Conservation (phyloP, 345 rosid genomes). For the Carallia pectinifolia region DNA sequence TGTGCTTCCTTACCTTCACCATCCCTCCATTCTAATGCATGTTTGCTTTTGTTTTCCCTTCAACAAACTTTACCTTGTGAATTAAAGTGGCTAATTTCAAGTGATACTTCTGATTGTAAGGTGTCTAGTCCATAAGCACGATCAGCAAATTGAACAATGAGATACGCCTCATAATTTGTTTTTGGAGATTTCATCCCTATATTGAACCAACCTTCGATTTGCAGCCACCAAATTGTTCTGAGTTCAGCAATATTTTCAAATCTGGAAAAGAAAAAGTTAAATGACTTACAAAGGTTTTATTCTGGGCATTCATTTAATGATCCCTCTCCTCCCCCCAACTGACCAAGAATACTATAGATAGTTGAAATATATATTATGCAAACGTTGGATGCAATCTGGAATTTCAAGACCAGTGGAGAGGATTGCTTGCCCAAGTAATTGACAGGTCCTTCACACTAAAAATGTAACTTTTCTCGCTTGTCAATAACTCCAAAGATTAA, state of each 20-base stretch:
- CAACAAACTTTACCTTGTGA: slow-evolving; percentile 24
- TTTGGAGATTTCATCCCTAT: slow-evolving; percentile 34
- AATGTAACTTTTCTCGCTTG: slow-evolving; percentile 24
- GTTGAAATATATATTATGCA: too few species aligned
- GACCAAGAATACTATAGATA: too few species aligned
- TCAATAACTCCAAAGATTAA: slow-evolving; percentile 22
- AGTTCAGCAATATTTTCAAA: slow-evolving; percentile 44
- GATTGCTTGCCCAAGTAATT: slow-evolving; percentile 34
- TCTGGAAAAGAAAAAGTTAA: slow-evolving; percentile 19
- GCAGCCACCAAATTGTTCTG: slow-evolving; percentile 43
- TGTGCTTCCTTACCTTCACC: slow-evolving; percentile 4
- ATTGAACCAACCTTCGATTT: slow-evolving; percentile 35
- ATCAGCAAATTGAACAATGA: slow-evolving; percentile 36
- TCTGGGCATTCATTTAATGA: too few species aligned
- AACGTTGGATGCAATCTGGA: slow-evolving; percentile 23
- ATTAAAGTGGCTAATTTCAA: slow-evolving; percentile 18
- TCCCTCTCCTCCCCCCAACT: too few species aligned
- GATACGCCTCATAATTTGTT: slow-evolving; percentile 40
- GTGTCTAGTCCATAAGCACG: slow-evolving; percentile 45
- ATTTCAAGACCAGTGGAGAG: slow-evolving; percentile 34
- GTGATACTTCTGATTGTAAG: slow-evolving; percentile 39
- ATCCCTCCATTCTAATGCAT: slow-evolving; percentile 10
- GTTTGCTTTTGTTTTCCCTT: slow-evolving; percentile 24
- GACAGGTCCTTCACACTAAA: slow-evolving; percentile 36
- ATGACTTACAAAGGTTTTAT: not conserved